Evolutionary conservation across 129 eudicot species (phyloP).

Genomic region (Centaurea solstitialis): DNA sequence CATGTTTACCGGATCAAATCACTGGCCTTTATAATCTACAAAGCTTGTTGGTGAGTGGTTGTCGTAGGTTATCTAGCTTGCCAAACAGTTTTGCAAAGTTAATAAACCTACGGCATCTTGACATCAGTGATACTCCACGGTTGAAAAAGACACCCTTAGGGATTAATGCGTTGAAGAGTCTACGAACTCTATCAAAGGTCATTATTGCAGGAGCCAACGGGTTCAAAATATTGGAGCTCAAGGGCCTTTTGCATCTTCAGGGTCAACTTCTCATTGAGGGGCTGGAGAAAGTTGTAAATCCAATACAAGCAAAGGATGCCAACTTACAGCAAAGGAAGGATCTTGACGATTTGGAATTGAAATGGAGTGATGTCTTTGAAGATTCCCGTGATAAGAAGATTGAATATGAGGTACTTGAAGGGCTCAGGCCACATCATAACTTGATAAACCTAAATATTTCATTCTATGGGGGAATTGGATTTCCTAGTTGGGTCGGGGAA

Average conservation of each 20-base stretch:
- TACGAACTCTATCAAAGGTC: constrained; percentile 34
- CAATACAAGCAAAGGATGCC: constrained; percentile 34
- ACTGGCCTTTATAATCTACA: constrained; percentile 33
- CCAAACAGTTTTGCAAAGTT: constrained; percentile 20
- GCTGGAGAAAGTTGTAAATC: constrained; percentile 29
- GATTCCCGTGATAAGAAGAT: not conserved
- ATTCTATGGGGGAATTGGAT: constrained; percentile 20
- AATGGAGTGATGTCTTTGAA: constrained; percentile 23
- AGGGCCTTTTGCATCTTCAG: constrained; percentile 29
- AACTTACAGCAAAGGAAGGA: constrained; percentile 11
- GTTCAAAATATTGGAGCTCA: constrained; percentile 7
- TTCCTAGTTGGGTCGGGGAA: constrained; percentile 34
- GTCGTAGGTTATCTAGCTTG: constrained; percentile 22
- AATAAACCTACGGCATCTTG: constrained; percentile 36
- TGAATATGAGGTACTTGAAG: constrained; percentile 11
- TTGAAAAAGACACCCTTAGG: constrained; percentile 35
- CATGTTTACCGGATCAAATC: constrained; percentile 31
- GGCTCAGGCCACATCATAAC: constrained; percentile 31
- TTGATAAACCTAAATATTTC: constrained; percentile 22
- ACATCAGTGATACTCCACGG: constrained; percentile 13
- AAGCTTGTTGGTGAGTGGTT: constrained; percentile 29
- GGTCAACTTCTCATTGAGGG: constrained; percentile 23
- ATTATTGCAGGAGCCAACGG: constrained; percentile 23
- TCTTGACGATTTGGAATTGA: constrained; percentile 26
- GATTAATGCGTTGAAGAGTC: constrained; percentile 22